These are phyloP conservation scores for Xylariaceae sp. DNA, from an alignment of 2,329 filamentous ascomycete genomes.

Conservation along the genomic window DNA sequence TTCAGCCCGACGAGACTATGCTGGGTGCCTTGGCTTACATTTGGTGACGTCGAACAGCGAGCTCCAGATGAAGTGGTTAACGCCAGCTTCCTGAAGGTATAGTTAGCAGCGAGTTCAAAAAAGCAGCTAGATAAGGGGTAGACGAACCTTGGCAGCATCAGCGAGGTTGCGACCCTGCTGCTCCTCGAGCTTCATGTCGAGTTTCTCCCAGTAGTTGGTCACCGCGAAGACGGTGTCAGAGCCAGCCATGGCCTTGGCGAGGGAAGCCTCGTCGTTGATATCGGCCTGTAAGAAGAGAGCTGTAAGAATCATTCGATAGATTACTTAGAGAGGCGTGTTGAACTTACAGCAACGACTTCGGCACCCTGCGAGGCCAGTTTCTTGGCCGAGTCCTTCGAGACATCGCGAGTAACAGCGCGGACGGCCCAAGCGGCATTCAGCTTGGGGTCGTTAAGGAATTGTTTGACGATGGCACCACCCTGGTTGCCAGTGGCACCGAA, in stretches of 20 bases:
- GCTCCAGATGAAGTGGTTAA: slow-evolving; percentile 53
- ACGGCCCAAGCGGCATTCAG: slow-evolving; percentile 56
- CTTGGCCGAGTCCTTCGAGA: slow-evolving; percentile 49
- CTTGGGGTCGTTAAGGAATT: slow-evolving; percentile 46
- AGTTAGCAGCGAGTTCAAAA: slow-evolving; percentile 5
- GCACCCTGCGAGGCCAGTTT: slow-evolving; percentile 37
- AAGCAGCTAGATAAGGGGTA: too few species aligned
- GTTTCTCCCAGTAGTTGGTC: slow-evolving; percentile 58
- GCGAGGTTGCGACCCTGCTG: slow-evolving; percentile 56
- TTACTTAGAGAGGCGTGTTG: neutral
- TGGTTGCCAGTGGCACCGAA: slow-evolving; percentile 67
- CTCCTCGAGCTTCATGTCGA: slow-evolving; percentile 47
- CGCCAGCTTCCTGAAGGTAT: slow-evolving; percentile 43
- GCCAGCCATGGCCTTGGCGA: slow-evolving; percentile 52
- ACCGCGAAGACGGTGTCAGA: slow-evolving; percentile 57
- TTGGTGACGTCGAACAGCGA: slow-evolving; percentile 49
- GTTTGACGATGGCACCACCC: slow-evolving; percentile 60
- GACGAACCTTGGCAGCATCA: slow-evolving; percentile 50
- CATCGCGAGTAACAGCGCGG: slow-evolving; percentile 61
- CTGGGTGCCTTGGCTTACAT: slow-evolving; percentile 38
- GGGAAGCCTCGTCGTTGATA: slow-evolving; percentile 51
- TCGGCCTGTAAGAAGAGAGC: slow-evolving; percentile 48
- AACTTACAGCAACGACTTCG: slow-evolving; percentile 53
- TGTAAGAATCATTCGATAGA: slow-evolving; percentile 10
- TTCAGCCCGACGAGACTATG: neutral